Evolutionary conservation across 805 yeast genomes (phyloP), one percentile per base, ranked within the genome.

Genomic region (Nakazawaea molendinolei): DNA sequence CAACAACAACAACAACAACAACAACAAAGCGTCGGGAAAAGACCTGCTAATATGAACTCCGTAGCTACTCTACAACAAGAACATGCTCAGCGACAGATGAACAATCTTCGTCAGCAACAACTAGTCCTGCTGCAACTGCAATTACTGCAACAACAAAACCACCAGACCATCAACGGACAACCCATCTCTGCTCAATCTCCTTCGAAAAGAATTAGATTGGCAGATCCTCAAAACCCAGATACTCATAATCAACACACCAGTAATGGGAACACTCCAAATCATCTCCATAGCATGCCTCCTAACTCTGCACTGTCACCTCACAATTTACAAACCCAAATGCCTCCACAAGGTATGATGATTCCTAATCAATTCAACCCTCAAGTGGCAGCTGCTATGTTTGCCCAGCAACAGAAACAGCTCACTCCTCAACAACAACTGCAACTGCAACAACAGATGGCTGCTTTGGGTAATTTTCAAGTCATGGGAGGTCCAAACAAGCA

Each of bases 71-170:
- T 31, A 14, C 50, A 45, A 17, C 50, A 41, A 23, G 48, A 36
- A n/a, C 44, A 34, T 13, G 46, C 42, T 4, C 41, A 26, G 17
- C 51, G 45, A 28, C 48, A 36, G 23, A 47, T 40, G 31, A 68
- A 65, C 46, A 67, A 60, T 41, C 51, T 66, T 38, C 62, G 74
- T 33, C 77, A 65, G 43, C 74, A 64, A 45, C 58, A 43, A 38
- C 54, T 43, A 22, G 51, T 43, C 16, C 58, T 45, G 33, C 53
- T 42, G 31, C 39, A 36, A 36, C 39, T 28, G 14, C 34, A 23
- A 21, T 41, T 36, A 35, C 47, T 36, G 36, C 40, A 30, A 20
- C 46, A 39, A 28, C 36, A 21, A 16, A 23, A 36, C n/a, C 41
- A 39, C 19, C 22, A 39, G 3, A 23, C 10, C 18, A 18, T 36